Conservation (phyloP, 768 basidiomycete genomes). For the Trametes punicea region DNA sequence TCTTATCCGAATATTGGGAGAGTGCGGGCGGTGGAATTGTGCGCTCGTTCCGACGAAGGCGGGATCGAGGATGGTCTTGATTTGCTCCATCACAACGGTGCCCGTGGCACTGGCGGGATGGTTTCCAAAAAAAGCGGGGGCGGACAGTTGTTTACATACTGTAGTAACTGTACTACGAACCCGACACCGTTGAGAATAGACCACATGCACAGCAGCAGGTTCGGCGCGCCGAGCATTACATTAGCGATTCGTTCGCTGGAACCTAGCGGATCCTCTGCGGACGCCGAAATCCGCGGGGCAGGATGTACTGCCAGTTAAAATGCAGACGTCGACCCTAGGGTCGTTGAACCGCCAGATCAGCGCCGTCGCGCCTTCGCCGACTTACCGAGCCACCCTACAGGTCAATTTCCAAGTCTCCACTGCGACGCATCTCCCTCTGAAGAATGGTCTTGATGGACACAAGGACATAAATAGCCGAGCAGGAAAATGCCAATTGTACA, state of each 20-base stretch:
- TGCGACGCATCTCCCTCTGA: too few relatives aligned
- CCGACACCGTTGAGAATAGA: neutral
- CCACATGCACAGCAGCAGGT: neutral
- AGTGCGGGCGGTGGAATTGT: neutral
- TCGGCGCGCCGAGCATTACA: neutral
- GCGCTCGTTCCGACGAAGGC: too few relatives aligned
- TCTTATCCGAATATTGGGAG: neutral
- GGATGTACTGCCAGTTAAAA: neutral
- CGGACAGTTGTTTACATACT: too few relatives aligned
- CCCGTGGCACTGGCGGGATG: too few relatives aligned
- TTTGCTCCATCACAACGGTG: too few relatives aligned
- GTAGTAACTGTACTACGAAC: too few relatives aligned
- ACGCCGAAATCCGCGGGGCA: neutral
- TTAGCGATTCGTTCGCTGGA: neutral
- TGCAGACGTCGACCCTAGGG: neutral
- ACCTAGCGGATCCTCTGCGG: neutral
- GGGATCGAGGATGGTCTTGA: too few relatives aligned
- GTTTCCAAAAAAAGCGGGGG: too few relatives aligned
- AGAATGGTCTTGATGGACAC: neutral
- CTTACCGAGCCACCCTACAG: neutral
- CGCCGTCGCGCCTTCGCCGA: neutral
- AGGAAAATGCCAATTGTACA: neutral
- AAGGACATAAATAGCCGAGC: neutral
- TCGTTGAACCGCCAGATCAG: neutral
- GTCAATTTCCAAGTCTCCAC: neutral